Percentiles rank a stretch among this genome's conserved stretches.
Conservation (phyloP, 495 filamentous ascomycete genomes). For the Hapsidospora chrysogenum region DNA sequence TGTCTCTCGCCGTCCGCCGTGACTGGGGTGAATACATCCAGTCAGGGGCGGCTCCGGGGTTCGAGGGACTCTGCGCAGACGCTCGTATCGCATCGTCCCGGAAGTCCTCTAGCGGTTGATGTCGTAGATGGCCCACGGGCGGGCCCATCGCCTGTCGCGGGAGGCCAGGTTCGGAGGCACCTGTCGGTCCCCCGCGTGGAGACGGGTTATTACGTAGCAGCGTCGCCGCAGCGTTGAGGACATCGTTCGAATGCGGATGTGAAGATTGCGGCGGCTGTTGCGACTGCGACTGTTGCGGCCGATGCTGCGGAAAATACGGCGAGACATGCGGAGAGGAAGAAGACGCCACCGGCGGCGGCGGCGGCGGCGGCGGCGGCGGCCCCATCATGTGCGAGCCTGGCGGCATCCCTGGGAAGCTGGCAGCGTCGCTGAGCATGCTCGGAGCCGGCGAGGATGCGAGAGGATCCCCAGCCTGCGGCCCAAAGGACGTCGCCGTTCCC, state of each 20-base stretch:
- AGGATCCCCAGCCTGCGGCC: constrained; percentile 23
- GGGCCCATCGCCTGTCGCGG: background rate
- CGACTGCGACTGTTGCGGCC: background rate
- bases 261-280: constrained; percentile 8
- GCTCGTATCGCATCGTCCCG: constrained; percentile 3
- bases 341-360: constrained; percentile 3
- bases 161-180: background rate
- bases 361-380: constrained; percentile 12
- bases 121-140: constrained; percentile 4
- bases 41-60: background rate
- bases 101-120: constrained; percentile 5
- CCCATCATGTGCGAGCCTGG: constrained; percentile 11
- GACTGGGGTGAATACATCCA: background rate
- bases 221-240: constrained; percentile 22
- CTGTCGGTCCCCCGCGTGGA: too few species aligned
- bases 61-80: background rate
- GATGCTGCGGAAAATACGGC: background rate
- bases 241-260: constrained; percentile 18
- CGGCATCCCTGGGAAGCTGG: constrained; percentile 8
- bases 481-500: constrained; percentile 44
- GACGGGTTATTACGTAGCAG: constrained; percentile 12
- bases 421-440: background rate
- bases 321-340: background rate
- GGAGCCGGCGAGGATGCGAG: constrained; percentile 3
- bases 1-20: background rate